phyloP scores from a whole-genome alignment of 1,139 yeast genomes.

The Sugiyamaella novakii region DNA sequence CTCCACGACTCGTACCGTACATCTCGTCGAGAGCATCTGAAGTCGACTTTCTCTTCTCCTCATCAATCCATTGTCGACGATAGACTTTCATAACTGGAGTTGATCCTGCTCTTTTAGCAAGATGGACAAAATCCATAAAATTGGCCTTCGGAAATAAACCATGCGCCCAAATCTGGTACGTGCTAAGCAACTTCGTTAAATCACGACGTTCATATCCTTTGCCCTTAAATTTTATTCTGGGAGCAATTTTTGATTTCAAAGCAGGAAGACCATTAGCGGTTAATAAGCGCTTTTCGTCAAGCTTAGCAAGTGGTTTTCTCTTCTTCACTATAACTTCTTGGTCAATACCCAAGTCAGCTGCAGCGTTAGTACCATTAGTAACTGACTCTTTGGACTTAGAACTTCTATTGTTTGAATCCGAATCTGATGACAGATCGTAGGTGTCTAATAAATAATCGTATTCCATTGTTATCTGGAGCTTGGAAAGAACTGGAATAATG shows the following conservation, averaged over 20 bases:
- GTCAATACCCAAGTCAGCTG: conserved; percentile 39
- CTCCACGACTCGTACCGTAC: not conserved
- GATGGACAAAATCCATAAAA: conserved; percentile 58
- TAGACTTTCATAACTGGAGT: conserved; percentile 34
- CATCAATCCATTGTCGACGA: conserved; percentile 38
- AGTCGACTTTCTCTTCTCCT: conserved; percentile 32
- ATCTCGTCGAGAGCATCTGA: conserved; percentile 9
- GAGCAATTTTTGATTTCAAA: conserved; percentile 33
- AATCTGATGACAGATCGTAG: conserved; percentile 13
- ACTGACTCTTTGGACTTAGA: not conserved
- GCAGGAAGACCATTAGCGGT: conserved; percentile 41
- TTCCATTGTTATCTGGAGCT: conserved; percentile 10
- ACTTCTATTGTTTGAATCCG: conserved; percentile 2
- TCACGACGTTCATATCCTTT: conserved; percentile 49
- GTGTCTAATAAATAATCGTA: conserved; percentile 15
- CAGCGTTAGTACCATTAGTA: not conserved
- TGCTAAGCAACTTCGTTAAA: conserved; percentile 54
- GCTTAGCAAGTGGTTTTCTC: conserved; percentile 37
- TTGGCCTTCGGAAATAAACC: conserved; percentile 76
- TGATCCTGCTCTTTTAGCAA: conserved; percentile 41
- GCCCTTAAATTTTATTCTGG: conserved; percentile 42
- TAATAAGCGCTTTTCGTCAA: conserved; percentile 43
- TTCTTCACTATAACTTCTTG: conserved; percentile 38
- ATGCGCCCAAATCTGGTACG: conserved; percentile 87
- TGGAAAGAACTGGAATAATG: too few species aligned